Conservation (phyloP, 2,329 filamentous ascomycete species). For the Penicillium sp. region DNA sequence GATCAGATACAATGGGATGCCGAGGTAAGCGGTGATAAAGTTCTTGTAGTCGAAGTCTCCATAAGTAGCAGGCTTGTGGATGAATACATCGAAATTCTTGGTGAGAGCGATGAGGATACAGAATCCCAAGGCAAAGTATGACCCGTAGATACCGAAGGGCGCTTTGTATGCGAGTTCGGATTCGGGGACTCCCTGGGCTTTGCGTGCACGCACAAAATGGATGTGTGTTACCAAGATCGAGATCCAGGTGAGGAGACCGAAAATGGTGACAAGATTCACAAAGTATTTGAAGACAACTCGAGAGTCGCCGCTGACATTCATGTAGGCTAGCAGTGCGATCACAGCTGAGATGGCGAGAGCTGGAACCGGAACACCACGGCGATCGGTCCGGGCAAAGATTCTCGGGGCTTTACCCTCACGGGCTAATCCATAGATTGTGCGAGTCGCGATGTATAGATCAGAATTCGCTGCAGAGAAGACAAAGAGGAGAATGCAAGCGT, state of each 20-base stretch:
- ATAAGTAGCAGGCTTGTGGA: slow-evolving; percentile 45
- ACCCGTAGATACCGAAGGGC: slow-evolving; percentile 71
- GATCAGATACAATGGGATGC: slow-evolving; percentile 72
- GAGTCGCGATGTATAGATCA: slow-evolving; percentile 74
- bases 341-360: slow-evolving; percentile 62
- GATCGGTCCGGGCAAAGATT: slow-evolving; percentile 72
- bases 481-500: slow-evolving; percentile 73
- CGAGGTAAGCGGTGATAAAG: slow-evolving; percentile 76
- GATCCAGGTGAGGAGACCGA: slow-evolving; percentile 68
- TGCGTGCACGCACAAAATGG: slow-evolving; percentile 64
- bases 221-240: slow-evolving; percentile 70
- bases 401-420: slow-evolving; percentile 70
- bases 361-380: slow-evolving; percentile 69
- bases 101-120: slow-evolving; percentile 75
- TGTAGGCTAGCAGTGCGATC: slow-evolving; percentile 69
- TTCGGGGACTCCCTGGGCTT: slow-evolving; percentile 61
- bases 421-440: slow-evolving; percentile 72
- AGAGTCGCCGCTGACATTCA: slow-evolving; percentile 63
- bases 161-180: slow-evolving; percentile 64
- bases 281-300: slow-evolving; percentile 65
- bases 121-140: slow-evolving; percentile 67
- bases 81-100: slow-evolving; percentile 80
- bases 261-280: slow-evolving; percentile 68
- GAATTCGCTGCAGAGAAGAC: slow-evolving; percentile 78
- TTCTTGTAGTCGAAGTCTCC: slow-evolving; percentile 70